phyloP scores from a whole-genome alignment of 1,139 yeast species.

The Hansenula lynferdii region DNA sequence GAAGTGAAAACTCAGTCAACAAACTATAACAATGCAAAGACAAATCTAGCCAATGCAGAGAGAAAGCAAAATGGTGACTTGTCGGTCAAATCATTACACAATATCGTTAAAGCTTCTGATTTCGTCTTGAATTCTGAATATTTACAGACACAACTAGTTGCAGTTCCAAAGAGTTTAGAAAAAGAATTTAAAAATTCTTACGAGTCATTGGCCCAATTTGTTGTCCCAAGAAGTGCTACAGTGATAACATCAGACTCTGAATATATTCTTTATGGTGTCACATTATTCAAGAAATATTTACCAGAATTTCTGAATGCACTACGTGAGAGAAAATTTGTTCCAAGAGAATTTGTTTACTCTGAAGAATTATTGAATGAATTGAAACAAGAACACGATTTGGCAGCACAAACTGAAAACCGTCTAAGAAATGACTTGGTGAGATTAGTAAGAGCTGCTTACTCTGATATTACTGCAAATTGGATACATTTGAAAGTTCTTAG shows the following conservation, averaged over 20 bases:
- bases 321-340: conserved; percentile 87
- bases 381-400: conserved; percentile 73
- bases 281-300: conserved; percentile 77
- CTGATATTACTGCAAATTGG: conserved; percentile 83
- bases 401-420: conserved; percentile 68
- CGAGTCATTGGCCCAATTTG: conserved; percentile 75
- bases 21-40: conserved; percentile 74
- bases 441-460: conserved; percentile 80
- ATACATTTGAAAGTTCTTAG: conserved; percentile 74
- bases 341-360: conserved; percentile 87
- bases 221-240: conserved; percentile 86
- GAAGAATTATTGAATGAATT: conserved; percentile 69
- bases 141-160: conserved; percentile 75
- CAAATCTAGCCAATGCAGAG: conserved; percentile 82
- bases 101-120: conserved; percentile 78
- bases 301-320: conserved; percentile 64
- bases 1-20: conserved; percentile 74
- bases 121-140: conserved; percentile 85
- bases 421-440: conserved; percentile 76
- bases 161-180: conserved; percentile 68
- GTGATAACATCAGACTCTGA: conserved; percentile 70
- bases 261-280: conserved; percentile 67
- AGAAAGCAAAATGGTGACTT: conserved; percentile 92
- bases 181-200: conserved; percentile 61
- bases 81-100: conserved; percentile 86